phyloP scores from a whole-genome alignment of 805 yeast species.

The fission yeast (Schizosaccharomyces pombe) region DNA sequence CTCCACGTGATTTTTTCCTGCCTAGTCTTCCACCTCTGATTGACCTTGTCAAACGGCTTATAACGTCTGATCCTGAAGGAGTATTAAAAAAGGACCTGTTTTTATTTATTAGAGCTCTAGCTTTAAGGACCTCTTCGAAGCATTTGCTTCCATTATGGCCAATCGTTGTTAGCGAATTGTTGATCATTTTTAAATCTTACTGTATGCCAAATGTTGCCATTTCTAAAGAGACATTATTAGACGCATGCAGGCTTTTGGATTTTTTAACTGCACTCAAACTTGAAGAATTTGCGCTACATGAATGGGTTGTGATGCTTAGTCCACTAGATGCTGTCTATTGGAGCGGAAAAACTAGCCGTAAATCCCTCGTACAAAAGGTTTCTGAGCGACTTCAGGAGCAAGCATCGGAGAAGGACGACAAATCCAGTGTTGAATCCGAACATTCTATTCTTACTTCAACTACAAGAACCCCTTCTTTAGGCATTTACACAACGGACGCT shows the following conservation, averaged over 20 bases:
- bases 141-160: conserved; percentile 31
- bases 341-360: not conserved
- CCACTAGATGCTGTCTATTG: conserved; percentile 30
- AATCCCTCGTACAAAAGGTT: not conserved
- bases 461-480: not conserved
- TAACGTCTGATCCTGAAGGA: conserved; percentile 16
- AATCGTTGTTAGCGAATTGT: not conserved
- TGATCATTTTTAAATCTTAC: conserved; percentile 44
- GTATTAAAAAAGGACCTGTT: conserved; percentile 24
- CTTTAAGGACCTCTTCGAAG: conserved; percentile 35
- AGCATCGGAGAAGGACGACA: not conserved
- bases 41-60: not conserved
- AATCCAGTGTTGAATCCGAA: not conserved
- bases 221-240: conserved; percentile 22
- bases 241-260: conserved; percentile 61
- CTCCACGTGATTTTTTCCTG: not conserved
- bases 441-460: not conserved
- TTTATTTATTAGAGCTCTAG: conserved; percentile 37
- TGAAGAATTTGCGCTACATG: conserved; percentile 56
- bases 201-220: conserved; percentile 23
- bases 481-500: not conserved
- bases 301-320: conserved; percentile 70
- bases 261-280: conserved; percentile 38
- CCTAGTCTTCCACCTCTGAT: not conserved
- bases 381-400: not conserved